phyloP scores from a whole-genome alignment of 2,329 filamentous ascomycete genomes.

The Trichophyton benhamiae region DNA sequence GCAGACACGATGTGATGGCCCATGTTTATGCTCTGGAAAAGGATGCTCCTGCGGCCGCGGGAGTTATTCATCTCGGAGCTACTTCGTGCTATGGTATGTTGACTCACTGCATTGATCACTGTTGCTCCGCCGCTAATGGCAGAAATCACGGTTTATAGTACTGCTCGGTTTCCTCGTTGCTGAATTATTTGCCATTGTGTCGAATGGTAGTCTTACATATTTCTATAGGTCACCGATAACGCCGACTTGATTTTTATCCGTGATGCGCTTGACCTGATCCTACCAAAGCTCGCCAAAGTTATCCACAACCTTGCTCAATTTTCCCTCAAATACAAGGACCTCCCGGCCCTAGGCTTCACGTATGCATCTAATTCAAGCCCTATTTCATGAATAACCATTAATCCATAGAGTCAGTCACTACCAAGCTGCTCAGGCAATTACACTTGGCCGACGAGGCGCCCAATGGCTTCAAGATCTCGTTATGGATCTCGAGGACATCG shows the following conservation, averaged over 20 bases:
- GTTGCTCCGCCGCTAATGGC: background rate
- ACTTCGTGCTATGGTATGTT: conserved; percentile 25
- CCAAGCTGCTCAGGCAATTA: conserved; percentile 41
- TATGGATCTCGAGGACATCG: conserved; percentile 63
- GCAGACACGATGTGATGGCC: conserved; percentile 53
- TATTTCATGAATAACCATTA: background rate
- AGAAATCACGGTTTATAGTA: background rate
- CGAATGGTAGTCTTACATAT: background rate
- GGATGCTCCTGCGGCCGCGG: conserved; percentile 62
- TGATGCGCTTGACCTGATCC: conserved; percentile 61
- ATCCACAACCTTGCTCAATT: conserved; percentile 63
- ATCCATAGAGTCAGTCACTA: conserved; percentile 4
- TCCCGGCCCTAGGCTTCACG: conserved; percentile 65
- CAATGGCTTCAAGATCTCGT: conserved; percentile 66
- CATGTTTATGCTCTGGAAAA: conserved; percentile 59
- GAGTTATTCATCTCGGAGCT: conserved; percentile 69
- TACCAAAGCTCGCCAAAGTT: conserved; percentile 66
- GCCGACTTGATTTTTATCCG: conserved; percentile 51
- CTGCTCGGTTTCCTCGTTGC: background rate
- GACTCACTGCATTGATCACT: background rate
- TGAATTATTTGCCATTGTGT: background rate
- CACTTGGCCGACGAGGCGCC: conserved; percentile 55
- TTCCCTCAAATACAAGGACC: conserved; percentile 57
- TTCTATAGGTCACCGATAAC: conserved; percentile 8
- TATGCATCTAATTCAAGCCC: conserved; percentile 40